Evolutionary conservation across 202 grass and related monocot species (phyloP), one percentile per base, ranked within the genome.

Genomic region (Elaeis oleifera): DNA sequence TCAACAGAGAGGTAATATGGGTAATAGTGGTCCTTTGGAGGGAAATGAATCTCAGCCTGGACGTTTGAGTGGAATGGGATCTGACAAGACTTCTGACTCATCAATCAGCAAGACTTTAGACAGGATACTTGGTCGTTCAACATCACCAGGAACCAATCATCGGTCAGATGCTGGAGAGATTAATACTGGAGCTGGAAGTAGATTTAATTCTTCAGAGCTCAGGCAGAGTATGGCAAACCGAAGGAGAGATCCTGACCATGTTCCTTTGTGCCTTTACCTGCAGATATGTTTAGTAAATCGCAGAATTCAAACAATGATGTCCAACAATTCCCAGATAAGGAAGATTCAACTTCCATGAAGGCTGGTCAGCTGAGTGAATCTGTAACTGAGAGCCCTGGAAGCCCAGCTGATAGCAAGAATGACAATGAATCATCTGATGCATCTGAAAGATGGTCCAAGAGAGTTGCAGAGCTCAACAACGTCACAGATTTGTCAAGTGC

Each of bases 101-200:
- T 77, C 79, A 69, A 83, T 96, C 54, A 91, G 84, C 71, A 60
- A 96, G 76, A 91, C 79, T 28, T 75, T 96, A 68, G 84, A 97
- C 74, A 83, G 79, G 67, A 89, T 97, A 67, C 71, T 97, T 49
- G 74, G 87, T 56, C 82, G 74, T 74, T 76, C 82, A 5, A 60
- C 81, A 65, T 49, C 49, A 49, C 56, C 74, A 58, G 36, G 58
- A 15, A 52, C 58, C 62, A 75, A 62, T 51, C 62, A 72, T 58
- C 61, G 75, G 48, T 61, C 75, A 73, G 59, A 56, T 29, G 28
- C 14, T 63, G 48, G 60, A 54, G 61, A 19, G 36, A 39, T 57
- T 49, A 64, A 73, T 74, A 20, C 60, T 51, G 57, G 60, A 25
- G 27, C 53, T 74, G 48, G 56, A 15, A 82, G 68, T 27, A 54